Base-by-base conservation (phyloP, 371 early-diverging fungal species). In the Apophysomyces ossiformis region DNA sequence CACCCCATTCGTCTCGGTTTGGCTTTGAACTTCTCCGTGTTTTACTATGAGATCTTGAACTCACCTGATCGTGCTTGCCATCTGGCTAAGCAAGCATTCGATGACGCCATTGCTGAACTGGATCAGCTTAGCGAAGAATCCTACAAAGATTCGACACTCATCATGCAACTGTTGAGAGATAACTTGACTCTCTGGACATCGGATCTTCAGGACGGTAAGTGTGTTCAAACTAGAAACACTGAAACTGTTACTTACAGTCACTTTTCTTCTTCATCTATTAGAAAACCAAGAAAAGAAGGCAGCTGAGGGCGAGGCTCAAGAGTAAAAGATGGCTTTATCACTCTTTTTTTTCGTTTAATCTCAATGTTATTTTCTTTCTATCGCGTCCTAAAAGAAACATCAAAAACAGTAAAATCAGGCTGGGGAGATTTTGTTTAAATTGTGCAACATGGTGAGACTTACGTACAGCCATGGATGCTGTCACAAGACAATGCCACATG, bases 71-170 rank as follows among this genome's bases (percentile, higher is more conserved):
- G 94, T 74, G 99, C 99, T 36, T 99, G 99, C 87, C 95, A 96
- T 67, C 84, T 99, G 64, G 99, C 99, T 79, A 98, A 98, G 88
- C 93, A 94, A 79, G 99, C 99, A 8, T 99, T 99, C 79, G 99
- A 99, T 82, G 98, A 99, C 69, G 99, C 99, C 73, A 99, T 99
- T 85, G 97, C 99, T 63, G 99, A 98, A 82, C 88, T 99, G 69
- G 99, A 99, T 86, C 94, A 93, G 67, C 88, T 99, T 58, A 92
- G 92, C 73, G 99, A 99, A 82, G 99, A 99, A 77, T 95, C 95
- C 68, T 99, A 99, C 96, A 99, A 99, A 91, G 99, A 99, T 86
- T 96, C 96, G 61, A 99, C 99, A 37, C 90, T 99, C 66, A 99
- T 99, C 85, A 99, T 99, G 99, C 99, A 99, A 87, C 90, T 99